Conservation (phyloP, 2,329 filamentous ascomycete genomes). For the Fusarium agapanthi region DNA sequence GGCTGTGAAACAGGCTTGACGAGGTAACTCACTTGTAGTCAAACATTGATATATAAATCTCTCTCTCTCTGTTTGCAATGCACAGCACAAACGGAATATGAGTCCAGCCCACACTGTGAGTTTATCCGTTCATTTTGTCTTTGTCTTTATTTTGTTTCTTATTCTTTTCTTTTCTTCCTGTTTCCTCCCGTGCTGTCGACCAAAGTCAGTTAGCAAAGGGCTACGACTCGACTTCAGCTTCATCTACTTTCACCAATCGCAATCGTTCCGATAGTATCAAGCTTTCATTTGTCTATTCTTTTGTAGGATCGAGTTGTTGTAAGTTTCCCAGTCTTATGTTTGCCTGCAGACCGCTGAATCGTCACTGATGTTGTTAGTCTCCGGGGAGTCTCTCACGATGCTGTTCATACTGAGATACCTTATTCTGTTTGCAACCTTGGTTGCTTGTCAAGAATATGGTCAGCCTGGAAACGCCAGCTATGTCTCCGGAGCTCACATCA, state of each 20-base stretch:
- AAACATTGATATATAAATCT: neutral
- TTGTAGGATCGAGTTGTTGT: neutral
- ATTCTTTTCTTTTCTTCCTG: neutral
- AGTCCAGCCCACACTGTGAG: neutral
- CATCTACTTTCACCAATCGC: neutral
- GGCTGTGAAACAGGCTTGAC: neutral
- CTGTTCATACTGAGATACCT: neutral
- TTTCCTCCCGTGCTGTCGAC: neutral
- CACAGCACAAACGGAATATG: neutral
- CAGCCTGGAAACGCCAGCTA: neutral
- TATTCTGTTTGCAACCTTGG: neutral
- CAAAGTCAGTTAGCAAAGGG: neutral
- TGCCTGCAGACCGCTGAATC: neutral
- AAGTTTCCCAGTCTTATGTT: neutral
- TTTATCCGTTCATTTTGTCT: neutral
- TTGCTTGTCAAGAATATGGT: neutral
- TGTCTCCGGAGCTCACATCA: conserved; percentile 28
- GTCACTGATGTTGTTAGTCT: neutral
- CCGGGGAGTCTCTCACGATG: neutral
- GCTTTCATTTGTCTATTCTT: neutral
- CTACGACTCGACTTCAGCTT: neutral
- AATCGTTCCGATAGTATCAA: neutral
- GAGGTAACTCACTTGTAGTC: neutral
- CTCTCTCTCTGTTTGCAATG: too few relatives aligned
- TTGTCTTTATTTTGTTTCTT: neutral